Percentiles rank a stretch among this genome's conserved stretches.
phyloP scores from a whole-genome alignment of 371 early-diverging fungal species.

The Mortierella sp. region DNA sequence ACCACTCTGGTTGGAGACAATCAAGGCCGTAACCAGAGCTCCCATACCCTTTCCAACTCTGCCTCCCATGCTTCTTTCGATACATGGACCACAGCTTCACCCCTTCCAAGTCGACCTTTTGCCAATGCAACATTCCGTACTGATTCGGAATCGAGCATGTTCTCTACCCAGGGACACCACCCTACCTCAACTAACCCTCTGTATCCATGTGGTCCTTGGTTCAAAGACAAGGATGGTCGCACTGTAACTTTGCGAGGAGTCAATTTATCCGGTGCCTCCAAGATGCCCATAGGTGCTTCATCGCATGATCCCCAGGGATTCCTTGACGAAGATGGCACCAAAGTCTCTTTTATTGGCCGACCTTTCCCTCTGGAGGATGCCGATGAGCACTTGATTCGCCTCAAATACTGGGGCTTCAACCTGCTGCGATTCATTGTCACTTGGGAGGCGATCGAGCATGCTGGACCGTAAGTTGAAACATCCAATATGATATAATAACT shows the following conservation, averaged over 20 bases:
- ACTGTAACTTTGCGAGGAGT: constrained; percentile 73
- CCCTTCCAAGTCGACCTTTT: constrained; percentile 24
- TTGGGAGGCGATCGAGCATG: constrained; percentile 91
- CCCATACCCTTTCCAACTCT: constrained; percentile 26
- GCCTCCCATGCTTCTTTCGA: constrained; percentile 37
- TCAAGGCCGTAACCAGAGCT: constrained; percentile 11
- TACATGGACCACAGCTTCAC: constrained; percentile 32
- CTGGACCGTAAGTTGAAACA: constrained; percentile 73
- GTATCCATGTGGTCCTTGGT: constrained; percentile 70
- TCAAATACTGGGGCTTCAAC: constrained; percentile 85
- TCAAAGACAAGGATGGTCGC: constrained; percentile 69
- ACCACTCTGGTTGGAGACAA: constrained; percentile 34
- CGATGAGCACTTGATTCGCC: constrained; percentile 81
- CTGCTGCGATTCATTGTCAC: constrained; percentile 81
- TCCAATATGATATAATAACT: not conserved
- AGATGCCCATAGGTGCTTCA: constrained; percentile 65
- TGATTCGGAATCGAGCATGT: constrained; percentile 28
- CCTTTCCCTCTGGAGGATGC: constrained; percentile 90
- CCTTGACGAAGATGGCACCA: constrained; percentile 67
- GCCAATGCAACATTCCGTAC: constrained; percentile 22
- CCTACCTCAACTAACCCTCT: constrained; percentile 54
- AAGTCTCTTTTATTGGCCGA: constrained; percentile 74
- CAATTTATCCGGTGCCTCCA: constrained; percentile 74
- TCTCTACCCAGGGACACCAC: constrained; percentile 28
- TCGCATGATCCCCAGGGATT: constrained; percentile 66